Evolutionary conservation across 306 rosid species (phyloP).

Genomic region (Castanea sativa): DNA sequence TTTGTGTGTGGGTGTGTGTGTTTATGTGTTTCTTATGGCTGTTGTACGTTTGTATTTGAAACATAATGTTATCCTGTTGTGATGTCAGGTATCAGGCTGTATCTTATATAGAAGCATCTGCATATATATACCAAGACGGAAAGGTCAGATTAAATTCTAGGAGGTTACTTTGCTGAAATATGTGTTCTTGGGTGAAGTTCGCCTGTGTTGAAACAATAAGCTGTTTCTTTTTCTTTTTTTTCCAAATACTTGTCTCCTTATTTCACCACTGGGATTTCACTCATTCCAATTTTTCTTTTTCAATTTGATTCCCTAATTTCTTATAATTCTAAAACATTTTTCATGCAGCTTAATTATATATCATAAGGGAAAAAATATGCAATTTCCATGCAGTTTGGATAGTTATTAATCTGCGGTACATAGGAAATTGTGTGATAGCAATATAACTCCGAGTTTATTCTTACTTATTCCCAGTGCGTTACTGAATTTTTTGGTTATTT

Average conservation of each 20-base stretch:
- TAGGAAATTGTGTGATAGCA: neutral
- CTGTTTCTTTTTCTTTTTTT: neutral
- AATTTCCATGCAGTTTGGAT: neutral
- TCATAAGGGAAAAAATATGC: too few relatives aligned
- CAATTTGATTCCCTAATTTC: neutral
- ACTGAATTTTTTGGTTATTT: neutral
- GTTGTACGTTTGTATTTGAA: slow-evolving; percentile 10
- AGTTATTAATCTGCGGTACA: neutral
- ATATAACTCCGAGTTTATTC: neutral
- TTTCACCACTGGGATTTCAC: neutral
- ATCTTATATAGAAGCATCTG: slow-evolving; percentile 98
- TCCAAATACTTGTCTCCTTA: neutral
- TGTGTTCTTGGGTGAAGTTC: neutral
- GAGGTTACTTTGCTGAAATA: slow-evolving; percentile 18
- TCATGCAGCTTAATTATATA: neutral
- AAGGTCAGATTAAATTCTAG: slow-evolving; percentile 56
- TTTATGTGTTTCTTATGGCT: slow-evolving; percentile 1
- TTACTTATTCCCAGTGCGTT: neutral
- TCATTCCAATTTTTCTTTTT: neutral
- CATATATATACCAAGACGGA: slow-evolving; percentile 94
- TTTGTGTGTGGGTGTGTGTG: neutral
- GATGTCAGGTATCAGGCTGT: slow-evolving; percentile 90
- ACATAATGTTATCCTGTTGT: slow-evolving; percentile 13
- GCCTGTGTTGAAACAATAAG: slow-evolving; percentile 16
- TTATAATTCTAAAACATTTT: neutral